Evolutionary conservation across 1,139 yeast genomes (phyloP).

Genomic region (Magnusiomyces suaveolens): DNA sequence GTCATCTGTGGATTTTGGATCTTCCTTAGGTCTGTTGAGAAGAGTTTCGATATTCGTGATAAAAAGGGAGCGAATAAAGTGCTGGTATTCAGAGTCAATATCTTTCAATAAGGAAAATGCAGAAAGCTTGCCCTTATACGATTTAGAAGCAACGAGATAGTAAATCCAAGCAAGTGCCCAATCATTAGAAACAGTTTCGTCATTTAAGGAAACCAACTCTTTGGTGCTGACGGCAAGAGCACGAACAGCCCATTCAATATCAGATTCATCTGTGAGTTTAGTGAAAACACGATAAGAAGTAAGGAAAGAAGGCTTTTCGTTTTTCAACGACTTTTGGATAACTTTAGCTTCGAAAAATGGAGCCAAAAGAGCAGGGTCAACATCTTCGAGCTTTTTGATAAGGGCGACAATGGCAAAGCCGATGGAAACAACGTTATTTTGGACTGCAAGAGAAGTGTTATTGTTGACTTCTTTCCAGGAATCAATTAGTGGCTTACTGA

Average conservation of each 20-base stretch:
- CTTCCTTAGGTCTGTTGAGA: not conserved
- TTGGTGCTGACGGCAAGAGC: slow-evolving; percentile 18
- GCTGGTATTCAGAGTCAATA: slow-evolving; percentile 9
- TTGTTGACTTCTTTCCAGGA: slow-evolving; percentile 34
- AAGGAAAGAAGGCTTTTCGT: slow-evolving; percentile 18
- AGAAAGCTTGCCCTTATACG: slow-evolving; percentile 23
- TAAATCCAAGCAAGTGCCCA: slow-evolving; percentile 26
- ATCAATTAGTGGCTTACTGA: slow-evolving; percentile 28
- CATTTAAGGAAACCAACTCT: slow-evolving; percentile 24
- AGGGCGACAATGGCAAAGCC: slow-evolving; percentile 29
- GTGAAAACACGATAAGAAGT: slow-evolving; percentile 19
- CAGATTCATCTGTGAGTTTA: slow-evolving; percentile 20
- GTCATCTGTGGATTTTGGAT: slow-evolving; percentile 10
- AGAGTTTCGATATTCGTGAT: slow-evolving; percentile 18
- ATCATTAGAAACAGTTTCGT: slow-evolving; percentile 16
- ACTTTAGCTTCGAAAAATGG: slow-evolving; percentile 7
- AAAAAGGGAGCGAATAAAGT: slow-evolving; percentile 15
- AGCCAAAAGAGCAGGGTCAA: slow-evolving; percentile 11
- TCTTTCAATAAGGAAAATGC: slow-evolving; percentile 10
- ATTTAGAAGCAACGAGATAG: slow-evolving; percentile 16
- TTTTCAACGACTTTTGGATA: slow-evolving; percentile 10
- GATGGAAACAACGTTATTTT: slow-evolving; percentile 25
- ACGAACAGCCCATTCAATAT: slow-evolving; percentile 23
- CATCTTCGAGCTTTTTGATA: slow-evolving; percentile 17
- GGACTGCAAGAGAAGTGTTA: slow-evolving; percentile 26